phyloP scores from a whole-genome alignment of 768 basidiomycete species.

The Boletellus ananas region DNA sequence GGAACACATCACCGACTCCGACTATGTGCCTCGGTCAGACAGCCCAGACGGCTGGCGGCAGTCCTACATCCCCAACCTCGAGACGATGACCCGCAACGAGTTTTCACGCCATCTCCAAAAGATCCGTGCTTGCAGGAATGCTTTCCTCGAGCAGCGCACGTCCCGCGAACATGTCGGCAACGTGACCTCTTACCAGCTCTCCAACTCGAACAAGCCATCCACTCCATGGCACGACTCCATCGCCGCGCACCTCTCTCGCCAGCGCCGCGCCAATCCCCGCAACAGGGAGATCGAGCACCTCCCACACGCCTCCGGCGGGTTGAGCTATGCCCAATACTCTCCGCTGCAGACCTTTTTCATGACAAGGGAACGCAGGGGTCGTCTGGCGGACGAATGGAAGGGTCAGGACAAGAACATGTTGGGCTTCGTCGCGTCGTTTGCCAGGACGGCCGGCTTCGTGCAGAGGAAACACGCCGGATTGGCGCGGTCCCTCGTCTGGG shows the following conservation, averaged over 20 bases:
- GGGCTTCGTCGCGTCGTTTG: constrained; percentile 31
- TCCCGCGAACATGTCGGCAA: constrained; percentile 15
- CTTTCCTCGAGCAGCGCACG: constrained; percentile 46
- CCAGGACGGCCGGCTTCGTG: constrained; percentile 26
- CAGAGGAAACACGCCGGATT: constrained; percentile 16
- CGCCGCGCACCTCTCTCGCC: constrained; percentile 19
- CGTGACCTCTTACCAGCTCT: constrained; percentile 28
- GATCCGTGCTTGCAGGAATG: constrained; percentile 51
- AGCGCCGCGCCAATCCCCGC: constrained; percentile 21
- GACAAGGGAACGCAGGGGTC: constrained; percentile 53
- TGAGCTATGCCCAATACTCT: constrained; percentile 56
- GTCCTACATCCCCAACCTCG: constrained; percentile 46
- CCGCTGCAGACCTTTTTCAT: constrained; percentile 50
- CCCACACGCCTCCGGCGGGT: constrained; percentile 61
- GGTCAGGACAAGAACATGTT: constrained; percentile 8
- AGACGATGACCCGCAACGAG: constrained; percentile 54
- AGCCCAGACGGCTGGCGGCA: constrained; percentile 19
- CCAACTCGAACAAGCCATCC: constrained; percentile 15
- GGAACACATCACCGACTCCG: constrained; percentile 25
- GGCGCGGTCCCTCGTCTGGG: constrained; percentile 25
- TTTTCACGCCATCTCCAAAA: constrained; percentile 60
- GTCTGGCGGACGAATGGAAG: constrained; percentile 41
- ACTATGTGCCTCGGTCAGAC: constrained; percentile 20
- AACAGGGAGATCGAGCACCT: constrained; percentile 50
- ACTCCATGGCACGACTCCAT: constrained; percentile 26